Conservation (phyloP, 768 basidiomycete genomes). For the Rhodotorula toruloides region DNA sequence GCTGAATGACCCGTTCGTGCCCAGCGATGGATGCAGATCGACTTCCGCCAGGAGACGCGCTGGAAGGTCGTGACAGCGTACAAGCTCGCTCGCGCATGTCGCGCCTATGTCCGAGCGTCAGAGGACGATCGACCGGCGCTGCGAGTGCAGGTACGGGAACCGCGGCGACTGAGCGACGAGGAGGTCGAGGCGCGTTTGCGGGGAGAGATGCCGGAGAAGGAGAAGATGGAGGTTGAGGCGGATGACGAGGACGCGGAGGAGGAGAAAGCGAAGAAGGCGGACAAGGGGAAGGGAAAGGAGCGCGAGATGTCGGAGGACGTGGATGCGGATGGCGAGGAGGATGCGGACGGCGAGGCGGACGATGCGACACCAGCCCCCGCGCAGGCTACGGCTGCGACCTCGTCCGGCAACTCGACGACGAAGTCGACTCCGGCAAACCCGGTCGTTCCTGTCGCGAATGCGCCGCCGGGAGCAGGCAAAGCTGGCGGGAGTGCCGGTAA, state of each 20-base stretch:
- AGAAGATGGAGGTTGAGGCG: not conserved
- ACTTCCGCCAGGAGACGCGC: constrained; percentile 86
- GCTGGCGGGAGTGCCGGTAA: constrained; percentile 23
- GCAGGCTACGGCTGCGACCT: constrained; percentile 2
- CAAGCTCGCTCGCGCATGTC: constrained; percentile 70
- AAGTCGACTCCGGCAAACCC: not conserved
- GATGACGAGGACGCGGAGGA: constrained; percentile 6
- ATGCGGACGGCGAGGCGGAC: constrained; percentile 43
- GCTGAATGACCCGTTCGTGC: not conserved
- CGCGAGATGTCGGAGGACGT: constrained; percentile 52
- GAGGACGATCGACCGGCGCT: constrained; percentile 59
- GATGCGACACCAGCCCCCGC: constrained; percentile 11
- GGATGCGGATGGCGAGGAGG: constrained; percentile 50
- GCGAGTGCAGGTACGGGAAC: constrained; percentile 50
- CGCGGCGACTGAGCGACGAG: constrained; percentile 53
- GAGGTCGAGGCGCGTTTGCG: constrained; percentile 42
- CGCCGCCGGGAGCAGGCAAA: constrained; percentile 17
- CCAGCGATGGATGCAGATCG: constrained; percentile 93
- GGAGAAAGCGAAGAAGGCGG: constrained; percentile 19
- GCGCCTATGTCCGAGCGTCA: constrained; percentile 79
- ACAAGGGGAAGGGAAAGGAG: constrained; percentile 49
- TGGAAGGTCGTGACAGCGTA: constrained; percentile 87
- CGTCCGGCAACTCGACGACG: not conserved
- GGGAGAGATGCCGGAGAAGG: constrained; percentile 10
- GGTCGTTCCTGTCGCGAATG: not conserved